These are phyloP conservation scores for Ophiobolus disseminans DNA, from an alignment of 2,329 filamentous ascomycete genomes.

Conservation along the genomic window DNA sequence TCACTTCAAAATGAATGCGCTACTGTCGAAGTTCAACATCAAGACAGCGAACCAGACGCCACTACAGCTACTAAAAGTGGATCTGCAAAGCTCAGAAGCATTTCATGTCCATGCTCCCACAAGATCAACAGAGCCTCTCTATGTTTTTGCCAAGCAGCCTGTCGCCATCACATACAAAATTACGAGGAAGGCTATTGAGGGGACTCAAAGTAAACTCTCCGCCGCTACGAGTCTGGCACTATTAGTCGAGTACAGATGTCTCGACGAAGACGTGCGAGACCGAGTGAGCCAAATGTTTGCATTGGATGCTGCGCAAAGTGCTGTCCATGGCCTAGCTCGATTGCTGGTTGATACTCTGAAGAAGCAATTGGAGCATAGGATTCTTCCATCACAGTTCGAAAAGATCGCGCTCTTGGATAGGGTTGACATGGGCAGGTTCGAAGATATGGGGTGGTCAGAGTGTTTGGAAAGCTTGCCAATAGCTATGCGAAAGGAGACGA, in stretches of 20 bases:
- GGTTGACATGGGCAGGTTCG: slow-evolving; percentile 59
- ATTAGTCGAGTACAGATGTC: slow-evolving; percentile 75
- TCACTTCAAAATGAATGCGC: slow-evolving; percentile 80
- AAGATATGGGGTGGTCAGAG: slow-evolving; percentile 61
- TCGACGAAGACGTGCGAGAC: slow-evolving; percentile 74
- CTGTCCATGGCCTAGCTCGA: slow-evolving; percentile 55
- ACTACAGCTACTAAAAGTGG: slow-evolving; percentile 73
- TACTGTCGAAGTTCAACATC: slow-evolving; percentile 92
- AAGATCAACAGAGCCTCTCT: slow-evolving; percentile 54
- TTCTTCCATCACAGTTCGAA: slow-evolving; percentile 60
- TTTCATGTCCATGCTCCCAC: slow-evolving; percentile 69
- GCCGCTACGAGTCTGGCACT: slow-evolving; percentile 63
- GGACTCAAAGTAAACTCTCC: slow-evolving; percentile 38
- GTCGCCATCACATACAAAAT: slow-evolving; percentile 84
- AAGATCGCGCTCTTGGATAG: slow-evolving; percentile 61
- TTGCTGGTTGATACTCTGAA: slow-evolving; percentile 61
- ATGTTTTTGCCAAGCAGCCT: slow-evolving; percentile 82
- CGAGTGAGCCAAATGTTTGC: slow-evolving; percentile 57
- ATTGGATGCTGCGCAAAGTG: slow-evolving; percentile 55
- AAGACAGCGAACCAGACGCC: slow-evolving; percentile 80
- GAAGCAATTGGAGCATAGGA: slow-evolving; percentile 53
- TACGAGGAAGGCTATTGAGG: slow-evolving; percentile 57
- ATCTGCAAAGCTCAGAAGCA: slow-evolving; percentile 72
- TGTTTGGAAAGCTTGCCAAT: slow-evolving; percentile 60
- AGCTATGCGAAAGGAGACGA: slow-evolving; percentile 52